A percentile compares a stretch with the other conserved stretches of the same genome.
phyloP scores from a whole-genome alignment of 768 basidiomycete species.

The Boletus pseudopeckii region DNA sequence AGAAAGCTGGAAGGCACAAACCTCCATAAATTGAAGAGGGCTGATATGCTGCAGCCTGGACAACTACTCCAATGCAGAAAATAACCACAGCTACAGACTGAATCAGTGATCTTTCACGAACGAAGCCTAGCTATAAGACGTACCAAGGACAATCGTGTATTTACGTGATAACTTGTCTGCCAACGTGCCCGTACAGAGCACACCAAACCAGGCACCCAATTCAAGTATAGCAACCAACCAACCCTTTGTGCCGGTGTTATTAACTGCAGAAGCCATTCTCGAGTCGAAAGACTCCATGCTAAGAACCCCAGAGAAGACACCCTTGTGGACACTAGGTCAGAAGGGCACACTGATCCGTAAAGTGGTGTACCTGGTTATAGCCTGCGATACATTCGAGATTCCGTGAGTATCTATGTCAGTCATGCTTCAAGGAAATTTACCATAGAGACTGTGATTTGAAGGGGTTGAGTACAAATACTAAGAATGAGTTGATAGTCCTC shows the following conservation, averaged over 20 bases:
- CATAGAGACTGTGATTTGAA: constrained; percentile 51
- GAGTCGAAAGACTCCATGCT: constrained; percentile 51
- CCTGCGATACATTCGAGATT: constrained; percentile 34
- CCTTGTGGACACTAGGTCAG: constrained; percentile 34
- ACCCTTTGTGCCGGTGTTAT: constrained; percentile 53
- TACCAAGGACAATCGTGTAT: constrained; percentile 63
- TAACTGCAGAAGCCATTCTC: constrained; percentile 55
- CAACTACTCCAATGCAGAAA: constrained; percentile 70
- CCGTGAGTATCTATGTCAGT: neutral
- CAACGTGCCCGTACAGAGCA: constrained; percentile 65
- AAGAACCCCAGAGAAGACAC: constrained; percentile 75
- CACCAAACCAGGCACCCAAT: constrained; percentile 74
- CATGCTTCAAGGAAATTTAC: constrained; percentile 33
- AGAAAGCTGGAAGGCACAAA: constrained; percentile 1
- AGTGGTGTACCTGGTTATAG: constrained; percentile 54
- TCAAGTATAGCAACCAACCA: constrained; percentile 75
- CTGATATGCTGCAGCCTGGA: constrained; percentile 58
- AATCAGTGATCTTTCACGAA: neutral
- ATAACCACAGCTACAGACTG: constrained; percentile 47
- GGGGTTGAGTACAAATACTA: neutral
- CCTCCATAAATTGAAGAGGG: constrained; percentile 67
- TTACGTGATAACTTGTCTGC: constrained; percentile 74
- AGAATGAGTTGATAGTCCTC: constrained; percentile 27
- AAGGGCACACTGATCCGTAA: neutral
- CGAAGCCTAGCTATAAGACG: constrained; percentile 1